Conservation (phyloP, 164 flowering plant species). For the Annona squamosa region DNA sequence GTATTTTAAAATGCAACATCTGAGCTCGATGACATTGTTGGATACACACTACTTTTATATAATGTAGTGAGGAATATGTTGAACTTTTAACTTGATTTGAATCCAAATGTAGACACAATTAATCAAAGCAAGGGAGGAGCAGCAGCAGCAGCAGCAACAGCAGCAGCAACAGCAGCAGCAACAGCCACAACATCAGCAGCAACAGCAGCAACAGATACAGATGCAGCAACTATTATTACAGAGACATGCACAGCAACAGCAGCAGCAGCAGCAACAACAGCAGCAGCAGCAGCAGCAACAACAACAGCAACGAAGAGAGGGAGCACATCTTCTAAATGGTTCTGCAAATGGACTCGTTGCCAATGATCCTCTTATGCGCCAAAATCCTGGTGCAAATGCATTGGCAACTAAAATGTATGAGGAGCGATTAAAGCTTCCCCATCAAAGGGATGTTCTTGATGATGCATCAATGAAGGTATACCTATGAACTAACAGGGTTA, state of each 20-base stretch:
- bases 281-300: conserved; percentile 50
- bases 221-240: conserved; percentile 69
- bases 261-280: conserved; percentile 47
- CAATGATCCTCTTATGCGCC: conserved; percentile 63
- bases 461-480: conserved; percentile 86
- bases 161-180: conserved; percentile 50
- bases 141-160: conserved; percentile 53
- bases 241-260: conserved; percentile 64
- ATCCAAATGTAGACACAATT: conserved; percentile 41
- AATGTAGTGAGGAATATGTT: background rate
- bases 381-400: conserved; percentile 75
- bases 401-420: conserved; percentile 94
- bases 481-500: background rate
- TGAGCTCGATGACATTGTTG: background rate
- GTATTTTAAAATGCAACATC: background rate
- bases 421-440: conserved; percentile 69
- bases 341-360: conserved; percentile 64
- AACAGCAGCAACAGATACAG: conserved; percentile 66
- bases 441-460: conserved; percentile 79
- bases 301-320: conserved; percentile 74
- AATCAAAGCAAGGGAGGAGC: conserved; percentile 46
- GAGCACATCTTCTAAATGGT: conserved; percentile 73
- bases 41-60: background rate
- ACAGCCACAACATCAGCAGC: conserved; percentile 47
- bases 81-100: background rate